phyloP scores from a whole-genome alignment of 2,329 filamentous ascomycete species.

The Neonectria magnoliae region DNA sequence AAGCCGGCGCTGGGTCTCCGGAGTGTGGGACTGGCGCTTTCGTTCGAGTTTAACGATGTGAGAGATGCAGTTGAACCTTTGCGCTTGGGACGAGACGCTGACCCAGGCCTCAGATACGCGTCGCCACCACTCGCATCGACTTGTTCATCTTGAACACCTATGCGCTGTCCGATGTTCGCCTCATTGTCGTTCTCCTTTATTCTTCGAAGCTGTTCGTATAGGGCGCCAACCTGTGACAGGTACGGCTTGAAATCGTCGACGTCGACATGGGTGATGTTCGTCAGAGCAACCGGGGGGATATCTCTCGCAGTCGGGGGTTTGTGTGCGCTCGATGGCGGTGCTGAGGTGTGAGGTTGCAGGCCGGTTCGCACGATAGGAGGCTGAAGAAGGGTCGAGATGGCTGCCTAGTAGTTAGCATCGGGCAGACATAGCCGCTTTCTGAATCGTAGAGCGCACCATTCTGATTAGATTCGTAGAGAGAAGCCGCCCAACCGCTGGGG shows the following conservation, averaged over 20 bases:
- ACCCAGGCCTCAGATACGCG: constrained; percentile 57
- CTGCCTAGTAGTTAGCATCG: constrained; percentile 52
- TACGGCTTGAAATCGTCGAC: constrained; percentile 84
- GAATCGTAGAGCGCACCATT: constrained; percentile 69
- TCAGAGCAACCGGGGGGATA: constrained; percentile 91
- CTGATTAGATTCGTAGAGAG: constrained; percentile 77
- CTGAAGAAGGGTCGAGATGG: constrained; percentile 93
- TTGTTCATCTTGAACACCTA: constrained; percentile 55
- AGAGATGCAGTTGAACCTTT: constrained; percentile 56
- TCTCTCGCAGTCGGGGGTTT: constrained; percentile 87
- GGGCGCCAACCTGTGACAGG: constrained; percentile 81
- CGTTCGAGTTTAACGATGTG: constrained; percentile 61
- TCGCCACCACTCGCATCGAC: constrained; percentile 58
- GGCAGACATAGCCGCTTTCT: neutral
- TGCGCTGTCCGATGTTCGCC: constrained; percentile 54
- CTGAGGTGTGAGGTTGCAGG: constrained; percentile 79
- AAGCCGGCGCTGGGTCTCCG: constrained; percentile 60
- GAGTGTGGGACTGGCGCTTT: constrained; percentile 51
- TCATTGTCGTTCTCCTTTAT: constrained; percentile 82
- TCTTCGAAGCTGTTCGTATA: constrained; percentile 90
- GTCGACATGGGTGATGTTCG: constrained; percentile 87
- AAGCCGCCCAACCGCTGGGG: constrained; percentile 63
- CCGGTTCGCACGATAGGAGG: constrained; percentile 91
- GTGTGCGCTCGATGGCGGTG: constrained; percentile 75
- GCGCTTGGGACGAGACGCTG: constrained; percentile 41